phyloP scores from a whole-genome alignment of 2,329 filamentous ascomycete species.

The Nemania sp. region DNA sequence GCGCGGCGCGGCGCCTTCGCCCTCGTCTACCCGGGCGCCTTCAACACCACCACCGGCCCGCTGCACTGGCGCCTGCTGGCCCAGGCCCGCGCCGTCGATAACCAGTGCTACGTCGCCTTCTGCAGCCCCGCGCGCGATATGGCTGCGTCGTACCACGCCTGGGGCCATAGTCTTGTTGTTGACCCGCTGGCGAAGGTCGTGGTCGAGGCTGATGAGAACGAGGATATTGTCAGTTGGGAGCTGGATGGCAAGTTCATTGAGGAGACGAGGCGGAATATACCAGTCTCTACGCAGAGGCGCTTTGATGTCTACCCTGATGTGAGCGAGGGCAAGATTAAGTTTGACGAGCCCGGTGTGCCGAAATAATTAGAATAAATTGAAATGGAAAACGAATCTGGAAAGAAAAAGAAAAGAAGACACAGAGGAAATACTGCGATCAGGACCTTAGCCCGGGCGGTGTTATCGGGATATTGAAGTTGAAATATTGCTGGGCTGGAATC shows the following conservation, averaged over 20 bases:
- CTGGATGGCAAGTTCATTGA: slow-evolving; percentile 70
- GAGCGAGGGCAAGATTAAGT: slow-evolving; percentile 59
- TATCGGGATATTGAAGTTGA: too few species aligned
- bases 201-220: slow-evolving; percentile 74
- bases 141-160: slow-evolving; percentile 80
- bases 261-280: slow-evolving; percentile 79
- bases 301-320: slow-evolving; percentile 97
- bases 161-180: slow-evolving; percentile 85
- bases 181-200: slow-evolving; percentile 87
- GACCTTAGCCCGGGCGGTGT: too few species aligned
- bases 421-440: too few species aligned
- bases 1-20: slow-evolving; percentile 85
- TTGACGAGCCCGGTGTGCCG: slow-evolving; percentile 33
- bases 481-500: too few species aligned
- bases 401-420: too few species aligned
- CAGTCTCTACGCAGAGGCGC: slow-evolving; percentile 78
- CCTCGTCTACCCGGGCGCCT: slow-evolving; percentile 92
- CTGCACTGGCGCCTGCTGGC: slow-evolving; percentile 89
- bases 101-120: slow-evolving; percentile 90
- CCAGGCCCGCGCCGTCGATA: slow-evolving; percentile 84
- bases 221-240: slow-evolving; percentile 75
- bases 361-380: too few species aligned
- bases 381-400: too few species aligned
- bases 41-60: slow-evolving; percentile 90
- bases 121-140: slow-evolving; percentile 88